Evolutionary conservation across 1,284 basidiomycete genomes (phyloP), one percentile per base, ranked within the genome.

Genomic region (Tilletiaria anomala): DNA sequence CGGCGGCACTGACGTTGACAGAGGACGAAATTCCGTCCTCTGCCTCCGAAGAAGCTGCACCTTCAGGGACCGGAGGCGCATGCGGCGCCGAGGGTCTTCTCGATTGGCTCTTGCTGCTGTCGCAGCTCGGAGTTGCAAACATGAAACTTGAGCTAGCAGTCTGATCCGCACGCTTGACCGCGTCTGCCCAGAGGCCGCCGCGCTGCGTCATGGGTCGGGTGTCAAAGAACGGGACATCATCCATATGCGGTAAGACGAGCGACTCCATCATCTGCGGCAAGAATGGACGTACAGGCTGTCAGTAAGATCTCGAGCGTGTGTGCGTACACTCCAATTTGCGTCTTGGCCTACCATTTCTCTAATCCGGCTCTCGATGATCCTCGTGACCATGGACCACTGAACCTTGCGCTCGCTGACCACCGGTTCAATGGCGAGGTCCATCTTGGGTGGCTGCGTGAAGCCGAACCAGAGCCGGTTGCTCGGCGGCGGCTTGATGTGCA

Each of bases 381-480:
- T 78, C 32, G 87, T 71, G 38, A 96, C 82, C 79, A 93, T 82
- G 37, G 79, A 75, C 86, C 86, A 91, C 17, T 85, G 87, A 51
- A 91, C 82, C 67, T 88, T 83, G 10, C 72, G 75, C 58, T 87
- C 84, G 67, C 83, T 86, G 56, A 96, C 86, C 44, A 94, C 80
- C 1, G 91, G 89, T 66, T 89, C 82, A 42, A 96, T 81, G 50
- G 80, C 77, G 54, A 96, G 70, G 19, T 84, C 81, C 76, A 96
- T 82, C 62, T 78, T 78, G 0, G 93, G 91, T 69, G 79, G 77
- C 49, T 81, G 74, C n/a, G 88, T 93, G 66, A 97, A 97, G 1
- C 85, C 88, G 69, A 89, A 97, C 93, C 91, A 97, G 43, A 97
- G 75, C 23, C 91, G 81, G 65, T 83, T 91, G 61, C 82, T 86